Percentiles rank a stretch among this genome's conserved stretches.
Evolutionary conservation across 345 rosid species (phyloP).

Genomic region (Rubroshorea leprosula): DNA sequence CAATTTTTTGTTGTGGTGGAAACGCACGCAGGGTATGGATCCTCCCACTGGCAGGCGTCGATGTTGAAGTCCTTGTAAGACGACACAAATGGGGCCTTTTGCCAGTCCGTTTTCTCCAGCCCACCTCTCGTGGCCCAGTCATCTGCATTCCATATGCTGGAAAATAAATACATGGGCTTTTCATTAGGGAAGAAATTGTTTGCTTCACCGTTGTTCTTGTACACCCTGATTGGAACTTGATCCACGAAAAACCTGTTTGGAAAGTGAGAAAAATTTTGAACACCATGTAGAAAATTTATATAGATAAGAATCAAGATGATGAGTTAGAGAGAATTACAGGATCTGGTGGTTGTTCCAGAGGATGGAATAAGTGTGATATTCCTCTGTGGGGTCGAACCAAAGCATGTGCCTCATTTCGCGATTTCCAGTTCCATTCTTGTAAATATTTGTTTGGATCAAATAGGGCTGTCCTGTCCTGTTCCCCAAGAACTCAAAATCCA

Average conservation of each 20-base stretch:
- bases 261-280: background rate
- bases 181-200: constrained; percentile 87
- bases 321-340: constrained; percentile 38
- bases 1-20: constrained; percentile 80
- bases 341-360: constrained; percentile 80
- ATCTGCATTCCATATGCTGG: constrained; percentile 97
- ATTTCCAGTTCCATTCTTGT: constrained; percentile 77
- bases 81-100: constrained; percentile 79
- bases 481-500: constrained; percentile 94
- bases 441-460: constrained; percentile 82
- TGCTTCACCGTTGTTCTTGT: constrained; percentile 71
- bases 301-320: background rate
- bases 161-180: constrained; percentile 94
- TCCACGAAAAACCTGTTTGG: constrained; percentile 70
- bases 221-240: constrained; percentile 67
- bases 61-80: constrained; percentile 81
- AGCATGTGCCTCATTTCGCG: constrained; percentile 94
- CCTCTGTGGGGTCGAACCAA: constrained; percentile 96
- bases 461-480: constrained; percentile 87
- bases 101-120: constrained; percentile 91
- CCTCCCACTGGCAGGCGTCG: constrained; percentile 89
- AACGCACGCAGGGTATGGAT: constrained; percentile 81
- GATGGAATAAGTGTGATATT: constrained; percentile 67
- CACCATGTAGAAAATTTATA: no score
- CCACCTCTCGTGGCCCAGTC: constrained; percentile 99